A percentile compares a stretch with the other conserved stretches of the same genome.
These are phyloP conservation scores for Brassica cretica DNA, from an alignment of 345 rosid species.

Conservation along the genomic window DNA sequence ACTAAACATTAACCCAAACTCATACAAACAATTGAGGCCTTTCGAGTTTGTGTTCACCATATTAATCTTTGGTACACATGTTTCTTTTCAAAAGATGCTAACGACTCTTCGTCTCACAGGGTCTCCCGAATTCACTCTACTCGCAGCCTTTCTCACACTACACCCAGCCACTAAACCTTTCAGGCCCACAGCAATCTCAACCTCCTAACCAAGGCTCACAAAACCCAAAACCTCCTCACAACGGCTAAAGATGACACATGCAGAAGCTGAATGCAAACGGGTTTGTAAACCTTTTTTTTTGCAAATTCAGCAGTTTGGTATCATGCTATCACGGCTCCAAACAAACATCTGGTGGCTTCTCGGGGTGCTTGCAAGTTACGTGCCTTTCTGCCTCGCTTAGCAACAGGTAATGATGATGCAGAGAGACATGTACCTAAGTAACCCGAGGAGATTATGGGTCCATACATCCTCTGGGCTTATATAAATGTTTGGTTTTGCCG, in stretches of 20 bases:
- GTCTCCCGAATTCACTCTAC: conserved; percentile 86
- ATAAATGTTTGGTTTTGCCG: conserved; percentile 12
- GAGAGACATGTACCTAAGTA: conserved; percentile 36
- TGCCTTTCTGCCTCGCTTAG: conserved; percentile 36
- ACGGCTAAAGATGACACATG: conserved; percentile 56
- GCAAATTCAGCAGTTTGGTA: conserved; percentile 75
- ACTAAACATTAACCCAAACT: neutral
- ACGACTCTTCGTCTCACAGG: conserved; percentile 48
- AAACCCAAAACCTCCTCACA: conserved; percentile 78
- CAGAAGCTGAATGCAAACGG: conserved; percentile 44
- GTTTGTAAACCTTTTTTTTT: conserved; percentile 54
- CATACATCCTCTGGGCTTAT: conserved; percentile 35
- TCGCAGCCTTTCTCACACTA: conserved; percentile 90
- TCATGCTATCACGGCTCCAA: conserved; percentile 65
- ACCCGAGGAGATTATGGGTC: conserved; percentile 27
- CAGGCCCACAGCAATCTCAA: conserved; percentile 67
- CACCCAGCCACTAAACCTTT: conserved; percentile 76
- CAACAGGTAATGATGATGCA: conserved; percentile 31
- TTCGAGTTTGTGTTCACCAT: conserved; percentile 2
- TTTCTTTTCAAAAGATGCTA: conserved; percentile 14
- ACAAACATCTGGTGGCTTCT: conserved; percentile 39
- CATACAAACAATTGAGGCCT: neutral
- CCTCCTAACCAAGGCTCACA: conserved; percentile 81
- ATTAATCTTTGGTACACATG: neutral
- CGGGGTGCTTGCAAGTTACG: conserved; percentile 43